Conservation (phyloP, 1,284 basidiomycete species). For the Boletellus dicymbophilus region DNA sequence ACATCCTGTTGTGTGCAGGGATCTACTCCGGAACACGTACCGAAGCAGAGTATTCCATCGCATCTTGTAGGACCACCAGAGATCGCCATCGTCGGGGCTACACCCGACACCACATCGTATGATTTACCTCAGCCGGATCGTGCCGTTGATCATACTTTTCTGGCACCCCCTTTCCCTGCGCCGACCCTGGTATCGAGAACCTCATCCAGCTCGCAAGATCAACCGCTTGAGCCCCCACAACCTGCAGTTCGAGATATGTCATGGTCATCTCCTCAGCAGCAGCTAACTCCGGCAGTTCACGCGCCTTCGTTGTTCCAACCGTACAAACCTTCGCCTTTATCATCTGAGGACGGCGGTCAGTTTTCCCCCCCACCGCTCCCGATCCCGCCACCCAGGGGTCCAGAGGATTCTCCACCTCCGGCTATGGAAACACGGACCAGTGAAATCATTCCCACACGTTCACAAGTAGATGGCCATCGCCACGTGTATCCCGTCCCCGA, state of each 20-base stretch:
- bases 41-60: conserved; percentile 9
- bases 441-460: conserved; percentile 27
- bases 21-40: conserved; percentile 21
- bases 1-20: conserved; percentile 16
- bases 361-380: conserved; percentile 32
- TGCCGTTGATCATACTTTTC: conserved; percentile 26
- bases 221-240: conserved; percentile 14
- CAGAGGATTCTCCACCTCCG: conserved; percentile 22
- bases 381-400: conserved; percentile 29
- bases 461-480: conserved; percentile 7
- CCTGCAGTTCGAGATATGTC: conserved; percentile 7
- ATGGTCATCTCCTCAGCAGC: conserved; percentile 19
- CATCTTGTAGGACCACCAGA: conserved; percentile 26
- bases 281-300: conserved; percentile 6
- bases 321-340: conserved; percentile 24
- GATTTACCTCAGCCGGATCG: conserved; percentile 25
- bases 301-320: conserved; percentile 29
- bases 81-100: conserved; percentile 33
- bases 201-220: conserved; percentile 24
- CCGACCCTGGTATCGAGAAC: conserved; percentile 28
- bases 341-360: conserved; percentile 18
- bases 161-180: conserved; percentile 30
- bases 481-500: conserved; percentile 12
- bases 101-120: conserved; percentile 16
- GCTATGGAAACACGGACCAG: conserved; percentile 26